Conservation (phyloP, 345 rosid species). For the Trapa incisa region DNA sequence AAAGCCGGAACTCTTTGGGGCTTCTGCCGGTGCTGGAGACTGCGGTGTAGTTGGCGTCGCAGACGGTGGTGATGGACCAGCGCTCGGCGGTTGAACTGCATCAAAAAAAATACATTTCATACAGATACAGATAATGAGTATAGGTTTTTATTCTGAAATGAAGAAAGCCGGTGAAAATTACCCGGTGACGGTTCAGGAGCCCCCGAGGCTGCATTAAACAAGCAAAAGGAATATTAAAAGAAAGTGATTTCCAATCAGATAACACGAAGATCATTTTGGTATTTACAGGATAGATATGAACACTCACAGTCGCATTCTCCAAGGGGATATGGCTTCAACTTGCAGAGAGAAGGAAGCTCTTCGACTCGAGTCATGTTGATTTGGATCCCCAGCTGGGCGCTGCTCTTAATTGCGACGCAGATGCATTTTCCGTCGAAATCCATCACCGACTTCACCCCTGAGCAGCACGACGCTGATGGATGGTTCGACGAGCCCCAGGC, state of each 20-base stretch:
- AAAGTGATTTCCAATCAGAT: neutral
- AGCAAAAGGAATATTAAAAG: too few species aligned
- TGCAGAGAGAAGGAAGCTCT: slow-evolving; percentile 61
- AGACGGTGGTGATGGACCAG: neutral
- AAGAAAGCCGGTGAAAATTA: neutral
- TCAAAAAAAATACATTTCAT: neutral
- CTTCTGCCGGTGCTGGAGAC: neutral
- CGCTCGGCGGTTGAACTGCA: neutral
- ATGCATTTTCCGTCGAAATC: slow-evolving; percentile 50
- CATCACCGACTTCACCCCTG: slow-evolving; percentile 63
- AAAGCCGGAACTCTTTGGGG: neutral
- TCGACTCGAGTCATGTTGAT: slow-evolving; percentile 68
- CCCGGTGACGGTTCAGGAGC: neutral
- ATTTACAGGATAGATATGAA: neutral
- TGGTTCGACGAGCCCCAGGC: slow-evolving; percentile 42
- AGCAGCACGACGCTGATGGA: slow-evolving; percentile 57
- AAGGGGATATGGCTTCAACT: slow-evolving; percentile 57
- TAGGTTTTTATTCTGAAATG: neutral
- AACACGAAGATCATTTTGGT: too few species aligned
- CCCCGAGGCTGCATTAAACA: neutral
- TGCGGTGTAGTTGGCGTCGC: neutral
- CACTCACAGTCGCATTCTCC: slow-evolving; percentile 51
- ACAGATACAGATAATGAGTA: neutral
- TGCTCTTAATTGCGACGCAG: slow-evolving; percentile 65
- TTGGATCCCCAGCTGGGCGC: slow-evolving; percentile 53